Conservation (phyloP, 805 yeast species). For the Candida koratica region DNA sequence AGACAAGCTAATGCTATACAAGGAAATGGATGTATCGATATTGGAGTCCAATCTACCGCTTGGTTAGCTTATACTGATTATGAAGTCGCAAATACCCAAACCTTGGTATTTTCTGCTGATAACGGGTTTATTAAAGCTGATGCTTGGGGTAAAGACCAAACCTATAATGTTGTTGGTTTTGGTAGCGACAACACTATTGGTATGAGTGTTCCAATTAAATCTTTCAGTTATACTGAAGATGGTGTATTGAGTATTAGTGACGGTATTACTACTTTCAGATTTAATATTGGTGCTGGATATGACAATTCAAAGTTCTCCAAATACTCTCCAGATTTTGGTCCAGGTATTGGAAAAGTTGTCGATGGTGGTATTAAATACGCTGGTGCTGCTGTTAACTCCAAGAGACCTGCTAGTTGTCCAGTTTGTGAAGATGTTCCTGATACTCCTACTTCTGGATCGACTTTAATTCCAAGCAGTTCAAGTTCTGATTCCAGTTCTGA, state of each 20-base stretch:
- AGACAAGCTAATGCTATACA: constrained; percentile 18
- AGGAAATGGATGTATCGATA: constrained; percentile 25
- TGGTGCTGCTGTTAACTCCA: constrained; percentile 19
- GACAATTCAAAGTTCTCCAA: constrained; percentile 13
- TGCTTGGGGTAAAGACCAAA: constrained; percentile 18
- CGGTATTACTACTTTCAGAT: constrained; percentile 14
- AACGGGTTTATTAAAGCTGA: constrained; percentile 15
- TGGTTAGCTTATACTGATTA: constrained; percentile 17
- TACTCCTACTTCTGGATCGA: constrained; percentile 15
- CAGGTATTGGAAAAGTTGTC: constrained; percentile 19
- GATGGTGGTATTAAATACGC: constrained; percentile 18
- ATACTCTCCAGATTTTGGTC: constrained; percentile 17
- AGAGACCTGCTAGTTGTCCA: constrained; percentile 20
- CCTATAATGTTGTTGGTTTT: constrained; percentile 24
- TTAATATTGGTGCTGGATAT: constrained; percentile 24
- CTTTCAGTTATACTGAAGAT: constrained; percentile 12
- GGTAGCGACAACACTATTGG: constrained; percentile 29
- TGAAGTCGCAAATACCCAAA: constrained; percentile 15
- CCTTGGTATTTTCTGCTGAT: constrained; percentile 16
- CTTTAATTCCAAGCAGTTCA: constrained; percentile 8
- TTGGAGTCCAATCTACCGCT: constrained; percentile 17
- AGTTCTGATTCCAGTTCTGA: constrained; percentile 2
- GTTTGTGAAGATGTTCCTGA: constrained; percentile 17
- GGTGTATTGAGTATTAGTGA: constrained; percentile 15
- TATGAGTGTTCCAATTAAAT: constrained; percentile 15